A percentile compares a stretch with the other conserved stretches of the same genome.
Conservation (phyloP, 257 asterid genomes). For the Solanum sejunctum region DNA sequence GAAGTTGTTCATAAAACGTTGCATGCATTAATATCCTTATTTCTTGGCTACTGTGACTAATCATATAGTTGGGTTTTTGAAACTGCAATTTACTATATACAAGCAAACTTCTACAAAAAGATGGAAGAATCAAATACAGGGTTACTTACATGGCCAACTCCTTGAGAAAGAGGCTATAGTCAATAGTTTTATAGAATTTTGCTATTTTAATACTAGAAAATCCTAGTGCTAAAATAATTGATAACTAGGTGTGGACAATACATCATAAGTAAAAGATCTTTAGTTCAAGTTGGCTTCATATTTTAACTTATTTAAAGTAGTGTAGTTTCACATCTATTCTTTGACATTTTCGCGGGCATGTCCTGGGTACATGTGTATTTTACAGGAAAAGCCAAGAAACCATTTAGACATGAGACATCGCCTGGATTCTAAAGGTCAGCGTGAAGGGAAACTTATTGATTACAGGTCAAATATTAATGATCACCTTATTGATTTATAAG, state of each 20-base stretch:
- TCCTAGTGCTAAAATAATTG: neutral
- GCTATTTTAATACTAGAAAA: neutral
- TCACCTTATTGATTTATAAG: neutral
- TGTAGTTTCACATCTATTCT: neutral
- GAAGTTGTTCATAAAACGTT: neutral
- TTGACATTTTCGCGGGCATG: neutral
- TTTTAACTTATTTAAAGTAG: neutral
- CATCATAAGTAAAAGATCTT: neutral
- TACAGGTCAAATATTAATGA: constrained; percentile 50
- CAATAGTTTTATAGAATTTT: neutral
- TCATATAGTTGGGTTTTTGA: neutral
- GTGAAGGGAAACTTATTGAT: constrained; percentile 91
- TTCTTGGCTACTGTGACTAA: neutral
- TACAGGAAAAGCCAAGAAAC: constrained; percentile 89
- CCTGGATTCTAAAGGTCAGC: constrained; percentile 95
- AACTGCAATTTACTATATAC: neutral
- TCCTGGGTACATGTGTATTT: neutral
- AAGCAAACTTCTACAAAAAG: neutral
- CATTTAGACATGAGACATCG: constrained; percentile 96
- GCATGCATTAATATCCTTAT: neutral
- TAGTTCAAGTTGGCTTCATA: neutral
- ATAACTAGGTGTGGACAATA: neutral
- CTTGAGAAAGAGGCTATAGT: neutral
- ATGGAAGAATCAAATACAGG: neutral
- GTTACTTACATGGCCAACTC: neutral